Evolutionary conservation across 495 filamentous ascomycete genomes (phyloP).

Genomic region (Daldinia caldariorum): DNA sequence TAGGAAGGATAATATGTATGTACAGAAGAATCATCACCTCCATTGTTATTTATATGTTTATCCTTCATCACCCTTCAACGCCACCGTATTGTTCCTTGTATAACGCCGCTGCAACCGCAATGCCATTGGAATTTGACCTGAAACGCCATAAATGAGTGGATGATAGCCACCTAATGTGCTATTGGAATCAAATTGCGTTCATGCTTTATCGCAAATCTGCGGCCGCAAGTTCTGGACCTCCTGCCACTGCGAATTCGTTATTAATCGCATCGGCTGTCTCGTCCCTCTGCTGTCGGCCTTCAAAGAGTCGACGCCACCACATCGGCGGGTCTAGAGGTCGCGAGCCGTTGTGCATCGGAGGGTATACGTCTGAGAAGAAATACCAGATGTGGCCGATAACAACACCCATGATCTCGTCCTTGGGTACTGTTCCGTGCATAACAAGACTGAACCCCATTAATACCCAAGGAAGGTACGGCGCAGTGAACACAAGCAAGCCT

Average conservation of each 20-base stretch:
- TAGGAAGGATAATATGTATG: conserved; percentile 28
- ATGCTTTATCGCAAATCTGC: conserved; percentile 44
- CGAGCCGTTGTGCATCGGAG: conserved; percentile 83
- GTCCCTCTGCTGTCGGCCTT: conserved; percentile 55
- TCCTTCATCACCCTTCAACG: conserved; percentile 25
- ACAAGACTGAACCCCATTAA: conserved; percentile 89
- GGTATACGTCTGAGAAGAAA: conserved; percentile 97
- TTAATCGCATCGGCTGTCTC: conserved; percentile 60
- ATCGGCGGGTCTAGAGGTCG: conserved; percentile 88
- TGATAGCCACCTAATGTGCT: conserved; percentile 26
- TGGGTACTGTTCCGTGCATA: conserved; percentile 85
- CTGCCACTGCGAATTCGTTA: conserved; percentile 63
- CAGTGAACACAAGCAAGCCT: conserved; percentile 88
- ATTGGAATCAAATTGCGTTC: background rate
- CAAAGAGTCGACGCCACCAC: conserved; percentile 93
- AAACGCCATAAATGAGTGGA: conserved; percentile 46
- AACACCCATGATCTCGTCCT: conserved; percentile 95
- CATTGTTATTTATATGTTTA: conserved; percentile 19
- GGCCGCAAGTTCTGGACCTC: conserved; percentile 53
- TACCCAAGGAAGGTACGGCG: conserved; percentile 96
- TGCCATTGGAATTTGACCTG: conserved; percentile 23
- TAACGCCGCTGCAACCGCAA: conserved; percentile 20
- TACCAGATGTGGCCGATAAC: conserved; percentile 97
- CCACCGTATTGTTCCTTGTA: conserved; percentile 27
- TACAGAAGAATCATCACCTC: conserved; percentile 18